These are phyloP conservation scores for Musa troglodytarum DNA, from an alignment of 176 grass and related monocot species.

Conservation along the genomic window DNA sequence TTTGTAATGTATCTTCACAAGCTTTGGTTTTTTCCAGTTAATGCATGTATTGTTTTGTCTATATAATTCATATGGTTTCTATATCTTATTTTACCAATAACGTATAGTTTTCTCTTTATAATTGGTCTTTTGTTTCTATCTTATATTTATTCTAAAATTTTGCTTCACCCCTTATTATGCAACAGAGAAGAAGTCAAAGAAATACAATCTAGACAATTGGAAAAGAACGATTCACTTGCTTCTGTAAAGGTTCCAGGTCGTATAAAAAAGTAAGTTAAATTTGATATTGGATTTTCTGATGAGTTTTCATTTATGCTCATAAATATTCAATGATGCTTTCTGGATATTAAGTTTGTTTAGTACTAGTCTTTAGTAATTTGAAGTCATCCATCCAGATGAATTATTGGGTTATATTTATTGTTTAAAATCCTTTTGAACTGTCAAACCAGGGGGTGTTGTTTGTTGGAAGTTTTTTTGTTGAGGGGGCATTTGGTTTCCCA, in stretches of 20 bases:
- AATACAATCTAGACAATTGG: slow-evolving; percentile 48
- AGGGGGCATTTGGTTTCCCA: too few species aligned
- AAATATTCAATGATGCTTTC: background rate
- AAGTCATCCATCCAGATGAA: background rate
- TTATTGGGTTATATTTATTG: too few species aligned
- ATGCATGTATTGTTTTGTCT: too few species aligned
- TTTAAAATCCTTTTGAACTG: too few species aligned
- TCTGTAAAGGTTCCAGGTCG: slow-evolving; percentile 43
- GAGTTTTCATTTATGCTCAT: background rate
- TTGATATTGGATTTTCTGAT: background rate
- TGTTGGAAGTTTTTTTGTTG: too few species aligned
- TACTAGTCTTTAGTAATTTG: background rate
- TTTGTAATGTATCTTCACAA: too few species aligned
- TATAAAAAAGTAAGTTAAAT: slow-evolving; percentile 59
- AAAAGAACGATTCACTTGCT: slow-evolving; percentile 31
- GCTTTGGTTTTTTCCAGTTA: too few species aligned
- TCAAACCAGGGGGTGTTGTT: too few species aligned
- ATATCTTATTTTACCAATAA: too few species aligned
- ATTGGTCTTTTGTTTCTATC: background rate
- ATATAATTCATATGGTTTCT: too few species aligned
- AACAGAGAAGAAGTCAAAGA: slow-evolving; percentile 79
- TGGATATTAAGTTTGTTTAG: background rate
- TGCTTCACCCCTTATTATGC: slow-evolving; percentile 10
- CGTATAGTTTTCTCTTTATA: too few species aligned
- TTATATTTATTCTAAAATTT: background rate